Evolutionary conservation across 805 yeast genomes (phyloP), one percentile per base, ranked within the genome.

Genomic region (Saccharomycopsis sp.): DNA sequence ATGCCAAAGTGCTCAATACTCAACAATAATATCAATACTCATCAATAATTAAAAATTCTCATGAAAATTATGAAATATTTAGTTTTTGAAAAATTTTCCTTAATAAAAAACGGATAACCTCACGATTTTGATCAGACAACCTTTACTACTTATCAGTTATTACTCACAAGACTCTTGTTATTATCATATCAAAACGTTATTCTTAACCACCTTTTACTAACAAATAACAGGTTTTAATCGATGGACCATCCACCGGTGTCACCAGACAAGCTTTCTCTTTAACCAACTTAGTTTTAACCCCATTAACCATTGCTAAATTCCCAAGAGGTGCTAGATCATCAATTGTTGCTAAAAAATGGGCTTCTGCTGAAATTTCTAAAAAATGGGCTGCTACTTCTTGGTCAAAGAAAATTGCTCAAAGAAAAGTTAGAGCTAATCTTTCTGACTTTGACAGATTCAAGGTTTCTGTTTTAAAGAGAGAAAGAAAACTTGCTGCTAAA

Each of bases 401-500:
- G 96, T 96, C 98, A 63, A 84, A 89, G 83, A 88, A 87, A 77
- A 81, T 92, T 61, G 96, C 94, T 65, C 81, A 84, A 70, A 86
- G 85, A 71, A 79, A 82, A 70, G 85, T 79, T 70, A 85, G 98
- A 79, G 70, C 94, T 61, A 73, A 79, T 64, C 82, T 94, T 68
- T 65, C 89, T 58, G 99, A 92, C 72, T 92, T 92, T 62, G 96
- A 92, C 77, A 88, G 99, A 80, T 92, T 92, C 96, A 96, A 89
- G 79, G 98, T 89, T 59, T 66, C 83, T 69, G 94, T 87, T 59
- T 79, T 87, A 68, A 92, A 83, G 83, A 92, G 89, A 80, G 96
- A 94, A 78, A 86, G 85, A 74, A 83, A 87, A 74, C 81, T 69
- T 67, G 84, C 87, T 70, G 89, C 86, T 62, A 85, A 82, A 76